Conservation (phyloP, 768 basidiomycete genomes). For the Pulveroboletus sp. region DNA sequence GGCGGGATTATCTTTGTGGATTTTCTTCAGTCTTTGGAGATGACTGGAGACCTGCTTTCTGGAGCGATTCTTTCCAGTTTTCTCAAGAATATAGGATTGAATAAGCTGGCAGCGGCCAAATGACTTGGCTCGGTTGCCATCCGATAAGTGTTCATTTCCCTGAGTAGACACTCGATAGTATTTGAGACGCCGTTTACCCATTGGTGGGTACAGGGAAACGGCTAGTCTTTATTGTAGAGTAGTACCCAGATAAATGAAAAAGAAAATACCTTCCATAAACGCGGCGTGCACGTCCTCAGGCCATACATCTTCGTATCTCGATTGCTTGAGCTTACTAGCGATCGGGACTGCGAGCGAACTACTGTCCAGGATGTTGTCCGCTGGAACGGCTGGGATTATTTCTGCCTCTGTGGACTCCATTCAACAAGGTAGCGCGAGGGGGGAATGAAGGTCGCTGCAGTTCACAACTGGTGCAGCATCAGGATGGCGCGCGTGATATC, state of each 20-base stretch:
- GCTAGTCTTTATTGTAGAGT: slow-evolving; percentile 20
- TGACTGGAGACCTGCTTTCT: slow-evolving; percentile 39
- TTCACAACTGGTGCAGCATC: slow-evolving; percentile 1
- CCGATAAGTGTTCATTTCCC: slow-evolving; percentile 8
- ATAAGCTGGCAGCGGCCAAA: slow-evolving; percentile 39
- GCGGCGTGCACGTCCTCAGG: slow-evolving; percentile 33
- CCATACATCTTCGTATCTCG: slow-evolving; percentile 33
- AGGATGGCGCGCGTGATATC: slow-evolving; percentile 13
- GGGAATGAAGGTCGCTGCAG: slow-evolving; percentile 1
- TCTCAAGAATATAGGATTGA: slow-evolving; percentile 35
- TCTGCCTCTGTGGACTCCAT: slow-evolving; percentile 22
- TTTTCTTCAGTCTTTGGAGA: slow-evolving; percentile 35
- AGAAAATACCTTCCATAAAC: slow-evolving; percentile 33
- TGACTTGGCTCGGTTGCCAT: slow-evolving; percentile 19
- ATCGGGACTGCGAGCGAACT: neutral
- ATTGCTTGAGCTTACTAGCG: slow-evolving; percentile 23
- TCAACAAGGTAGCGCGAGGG: slow-evolving; percentile 11
- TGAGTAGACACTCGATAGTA: slow-evolving; percentile 25
- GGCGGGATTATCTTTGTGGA: slow-evolving; percentile 28
- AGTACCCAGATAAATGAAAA: neutral
- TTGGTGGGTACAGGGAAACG: slow-evolving; percentile 30
- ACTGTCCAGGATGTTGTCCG: slow-evolving; percentile 7
- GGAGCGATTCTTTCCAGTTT: slow-evolving; percentile 35
- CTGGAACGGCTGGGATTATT: slow-evolving; percentile 10
- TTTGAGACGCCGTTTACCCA: slow-evolving; percentile 34